A percentile compares a stretch with the other conserved stretches of the same genome.
Evolutionary conservation across 2,329 filamentous ascomycete genomes (phyloP).

Genomic region (Diaporthe citri): DNA sequence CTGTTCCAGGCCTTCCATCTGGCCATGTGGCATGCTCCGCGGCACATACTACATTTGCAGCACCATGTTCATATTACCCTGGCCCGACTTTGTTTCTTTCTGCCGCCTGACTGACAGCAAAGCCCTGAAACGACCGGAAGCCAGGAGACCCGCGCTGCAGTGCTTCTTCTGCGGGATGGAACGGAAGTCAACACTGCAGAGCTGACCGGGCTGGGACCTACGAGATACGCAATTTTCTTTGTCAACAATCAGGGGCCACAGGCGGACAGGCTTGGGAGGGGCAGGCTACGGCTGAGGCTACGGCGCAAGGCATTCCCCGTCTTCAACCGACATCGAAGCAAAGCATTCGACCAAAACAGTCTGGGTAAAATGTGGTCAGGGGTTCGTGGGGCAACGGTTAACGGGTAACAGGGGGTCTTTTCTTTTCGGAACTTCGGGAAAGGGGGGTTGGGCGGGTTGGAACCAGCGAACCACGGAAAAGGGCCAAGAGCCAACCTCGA

Average conservation of each 20-base stretch:
- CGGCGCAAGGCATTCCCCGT: neutral
- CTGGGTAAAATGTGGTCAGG: neutral
- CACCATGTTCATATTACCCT: neutral
- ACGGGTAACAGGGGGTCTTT: slow-evolving; percentile 3
- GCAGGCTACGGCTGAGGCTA: slow-evolving; percentile 12
- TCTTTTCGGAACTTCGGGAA: slow-evolving; percentile 25
- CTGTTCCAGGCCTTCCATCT: neutral
- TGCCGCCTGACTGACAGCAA: neutral
- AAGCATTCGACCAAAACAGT: slow-evolving; percentile 8
- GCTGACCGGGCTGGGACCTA: slow-evolving; percentile 24
- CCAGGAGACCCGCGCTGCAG: neutral
- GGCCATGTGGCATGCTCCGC: neutral
- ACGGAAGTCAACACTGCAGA: neutral
- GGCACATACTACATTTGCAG: neutral
- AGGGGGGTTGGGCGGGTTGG: neutral
- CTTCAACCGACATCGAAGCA: slow-evolving; percentile 5
- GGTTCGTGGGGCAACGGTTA: slow-evolving; percentile 3
- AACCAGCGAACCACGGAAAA: slow-evolving; percentile 17
- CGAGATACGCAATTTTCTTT: slow-evolving; percentile 24
- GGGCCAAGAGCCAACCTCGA: slow-evolving; percentile 24
- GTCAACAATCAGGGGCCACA: slow-evolving; percentile 20
- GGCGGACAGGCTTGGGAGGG: neutral
- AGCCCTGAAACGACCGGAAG: neutral
- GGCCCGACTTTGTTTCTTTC: neutral
- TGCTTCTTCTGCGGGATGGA: slow-evolving; percentile 38